Conservation (phyloP, 2,329 filamentous ascomycete species). For the Phialophora expanda region DNA sequence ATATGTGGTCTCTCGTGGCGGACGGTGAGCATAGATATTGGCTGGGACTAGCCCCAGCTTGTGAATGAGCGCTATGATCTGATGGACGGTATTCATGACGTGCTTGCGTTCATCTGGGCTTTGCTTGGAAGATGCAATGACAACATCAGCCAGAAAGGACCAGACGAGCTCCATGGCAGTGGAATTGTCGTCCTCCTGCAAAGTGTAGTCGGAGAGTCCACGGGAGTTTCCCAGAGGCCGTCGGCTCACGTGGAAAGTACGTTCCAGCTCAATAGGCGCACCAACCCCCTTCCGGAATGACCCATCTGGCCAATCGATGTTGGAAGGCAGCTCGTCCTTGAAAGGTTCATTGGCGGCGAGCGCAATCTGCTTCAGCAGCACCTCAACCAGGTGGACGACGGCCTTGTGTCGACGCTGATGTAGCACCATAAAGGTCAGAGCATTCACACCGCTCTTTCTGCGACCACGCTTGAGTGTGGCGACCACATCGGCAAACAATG, state of each 20-base stretch:
- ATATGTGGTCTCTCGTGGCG: constrained; percentile 41
- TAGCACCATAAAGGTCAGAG: constrained; percentile 50
- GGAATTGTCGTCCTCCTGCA: constrained; percentile 4
- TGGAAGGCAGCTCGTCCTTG: constrained; percentile 40
- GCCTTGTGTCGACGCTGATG: constrained; percentile 49
- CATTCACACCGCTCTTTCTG: constrained; percentile 42
- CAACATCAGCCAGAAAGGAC: constrained; percentile 41
- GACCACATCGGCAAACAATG: constrained; percentile 43
- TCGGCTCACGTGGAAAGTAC: constrained; percentile 16
- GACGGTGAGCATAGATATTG: constrained; percentile 50
- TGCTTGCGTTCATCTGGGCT: constrained; percentile 44
- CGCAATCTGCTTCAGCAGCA: constrained; percentile 48
- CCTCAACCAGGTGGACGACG: constrained; percentile 47
- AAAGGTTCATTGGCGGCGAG: constrained; percentile 29
- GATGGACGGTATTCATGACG: constrained; percentile 53
- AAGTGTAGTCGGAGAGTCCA: background rate
- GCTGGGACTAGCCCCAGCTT: constrained; percentile 52
- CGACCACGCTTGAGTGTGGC: constrained; percentile 44
- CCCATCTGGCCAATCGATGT: constrained; percentile 41
- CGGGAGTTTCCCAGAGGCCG: background rate
- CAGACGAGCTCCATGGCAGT: constrained; percentile 26
- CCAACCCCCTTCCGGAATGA: constrained; percentile 40
- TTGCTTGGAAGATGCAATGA: constrained; percentile 50
- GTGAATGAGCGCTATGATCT: constrained; percentile 53
- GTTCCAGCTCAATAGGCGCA: constrained; percentile 42